Conservation (phyloP, 1,139 yeast genomes). For the Geotrichum bryndzae region DNA sequence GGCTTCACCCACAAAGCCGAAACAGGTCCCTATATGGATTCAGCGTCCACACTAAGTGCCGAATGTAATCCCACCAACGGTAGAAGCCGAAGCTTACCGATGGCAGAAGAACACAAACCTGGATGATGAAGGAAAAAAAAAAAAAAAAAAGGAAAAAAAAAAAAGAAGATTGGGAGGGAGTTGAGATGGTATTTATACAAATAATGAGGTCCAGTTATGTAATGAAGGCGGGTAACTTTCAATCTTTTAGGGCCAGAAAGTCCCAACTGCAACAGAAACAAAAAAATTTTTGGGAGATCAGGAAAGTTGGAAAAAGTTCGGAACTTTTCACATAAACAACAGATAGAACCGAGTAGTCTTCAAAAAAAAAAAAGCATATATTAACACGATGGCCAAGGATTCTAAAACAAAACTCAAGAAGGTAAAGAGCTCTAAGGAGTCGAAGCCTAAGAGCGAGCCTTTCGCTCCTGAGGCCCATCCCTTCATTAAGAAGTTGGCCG, state of each 20-base stretch:
- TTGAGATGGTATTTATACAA: slow-evolving; percentile 4
- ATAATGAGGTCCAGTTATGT: neutral
- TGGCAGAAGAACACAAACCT: slow-evolving; percentile 17
- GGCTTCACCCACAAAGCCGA: slow-evolving; percentile 5
- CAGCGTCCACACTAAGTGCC: slow-evolving; percentile 33
- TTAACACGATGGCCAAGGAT: slow-evolving; percentile 5
- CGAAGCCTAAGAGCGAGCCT: slow-evolving; percentile 8
- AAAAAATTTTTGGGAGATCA: neutral
- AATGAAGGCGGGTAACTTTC: slow-evolving; percentile 8
- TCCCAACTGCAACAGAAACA: neutral
- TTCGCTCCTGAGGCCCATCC: slow-evolving; percentile 32
- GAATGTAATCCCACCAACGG: slow-evolving; percentile 20
- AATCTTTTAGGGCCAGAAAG: slow-evolving; percentile 9
- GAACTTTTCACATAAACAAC: neutral
- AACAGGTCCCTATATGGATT: slow-evolving; percentile 14
- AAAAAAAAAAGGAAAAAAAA: slow-evolving; percentile 22
- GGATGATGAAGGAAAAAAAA: slow-evolving; percentile 18
- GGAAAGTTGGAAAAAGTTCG: neutral
- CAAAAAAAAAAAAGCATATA: neutral
- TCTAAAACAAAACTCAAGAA: slow-evolving; percentile 2
- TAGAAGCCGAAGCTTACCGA: slow-evolving; percentile 16
- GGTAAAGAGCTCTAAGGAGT: neutral
- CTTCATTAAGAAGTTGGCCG: slow-evolving; percentile 77
- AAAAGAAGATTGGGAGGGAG: neutral
- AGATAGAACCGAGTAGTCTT: neutral